Percentiles rank a stretch among this genome's conserved stretches.
These are phyloP conservation scores for Puccinia novopanici DNA, from an alignment of 1,284 basidiomycete genomes.

Conservation along the genomic window DNA sequence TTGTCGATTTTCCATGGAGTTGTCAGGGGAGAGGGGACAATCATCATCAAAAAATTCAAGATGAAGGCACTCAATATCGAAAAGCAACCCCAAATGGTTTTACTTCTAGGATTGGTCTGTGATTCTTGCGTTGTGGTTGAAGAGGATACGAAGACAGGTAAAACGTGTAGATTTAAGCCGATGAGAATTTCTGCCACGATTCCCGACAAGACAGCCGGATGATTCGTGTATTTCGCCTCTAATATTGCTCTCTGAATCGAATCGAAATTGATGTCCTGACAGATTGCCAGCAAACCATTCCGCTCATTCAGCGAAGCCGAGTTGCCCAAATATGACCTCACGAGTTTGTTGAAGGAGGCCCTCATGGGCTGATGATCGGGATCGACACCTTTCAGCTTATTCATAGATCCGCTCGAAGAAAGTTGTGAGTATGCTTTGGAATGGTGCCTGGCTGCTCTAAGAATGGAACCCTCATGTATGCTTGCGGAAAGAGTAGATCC, in stretches of 20 bases:
- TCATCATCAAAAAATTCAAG: conserved; percentile 27
- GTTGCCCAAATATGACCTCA: conserved; percentile 22
- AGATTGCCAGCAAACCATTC: conserved; percentile 29
- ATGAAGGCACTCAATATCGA: conserved; percentile 27
- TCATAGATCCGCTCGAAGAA: conserved; percentile 11
- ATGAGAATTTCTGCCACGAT: conserved; percentile 35
- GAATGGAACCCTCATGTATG: conserved; percentile 15
- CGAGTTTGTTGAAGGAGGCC: conserved; percentile 11
- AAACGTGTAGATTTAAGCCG: conserved; percentile 38
- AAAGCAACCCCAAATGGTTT: conserved; percentile 27
- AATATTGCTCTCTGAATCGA: conserved; percentile 32
- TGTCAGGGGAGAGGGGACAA: conserved; percentile 28
- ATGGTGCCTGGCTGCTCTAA: conserved; percentile 10
- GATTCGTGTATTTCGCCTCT: conserved; percentile 40
- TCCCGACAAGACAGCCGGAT: conserved; percentile 40
- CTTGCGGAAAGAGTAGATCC: conserved; percentile 33
- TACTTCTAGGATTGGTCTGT: not conserved
- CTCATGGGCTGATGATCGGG: conserved; percentile 36
- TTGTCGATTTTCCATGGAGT: not conserved
- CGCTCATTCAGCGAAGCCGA: not conserved
- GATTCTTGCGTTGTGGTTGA: not conserved
- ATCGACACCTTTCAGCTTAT: conserved; percentile 20
- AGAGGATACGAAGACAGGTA: conserved; percentile 16
- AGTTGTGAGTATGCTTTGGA: conserved; percentile 12
- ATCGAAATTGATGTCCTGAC: conserved; percentile 21